phyloP scores from a whole-genome alignment of 2,329 filamentous ascomycete genomes.

The Xylariaceae sp. region DNA sequence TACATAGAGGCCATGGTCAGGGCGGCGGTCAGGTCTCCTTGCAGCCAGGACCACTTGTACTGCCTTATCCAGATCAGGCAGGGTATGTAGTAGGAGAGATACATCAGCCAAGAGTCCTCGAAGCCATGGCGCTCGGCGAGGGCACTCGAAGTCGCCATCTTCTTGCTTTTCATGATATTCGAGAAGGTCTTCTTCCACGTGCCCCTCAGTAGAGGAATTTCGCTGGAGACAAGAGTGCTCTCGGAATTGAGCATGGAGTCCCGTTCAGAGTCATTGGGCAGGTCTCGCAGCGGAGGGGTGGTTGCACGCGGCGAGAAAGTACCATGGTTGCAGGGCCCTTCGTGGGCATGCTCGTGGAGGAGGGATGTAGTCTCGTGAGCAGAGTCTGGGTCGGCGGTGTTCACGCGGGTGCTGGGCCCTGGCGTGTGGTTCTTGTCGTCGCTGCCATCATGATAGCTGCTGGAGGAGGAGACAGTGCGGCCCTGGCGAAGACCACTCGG shows the following conservation, averaged over 20 bases:
- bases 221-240: constrained; percentile 34
- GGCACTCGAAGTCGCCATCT: constrained; percentile 68
- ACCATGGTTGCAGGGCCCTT: constrained; percentile 63
- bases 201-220: constrained; percentile 34
- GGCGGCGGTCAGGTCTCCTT: constrained; percentile 82
- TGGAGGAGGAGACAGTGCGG: constrained; percentile 20
- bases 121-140: constrained; percentile 71
- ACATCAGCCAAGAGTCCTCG: constrained; percentile 72
- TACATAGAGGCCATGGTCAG: constrained; percentile 99
- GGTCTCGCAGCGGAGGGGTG: constrained; percentile 40
- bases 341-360: constrained; percentile 38
- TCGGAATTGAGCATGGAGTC: constrained; percentile 32
- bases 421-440: constrained; percentile 9
- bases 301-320: constrained; percentile 68
- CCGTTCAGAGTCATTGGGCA: constrained; percentile 24
- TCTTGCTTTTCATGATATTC: constrained; percentile 54
- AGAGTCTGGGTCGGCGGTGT: constrained; percentile 10
- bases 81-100: constrained; percentile 89
- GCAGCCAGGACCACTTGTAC: constrained; percentile 76
- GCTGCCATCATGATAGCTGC: constrained; percentile 3
- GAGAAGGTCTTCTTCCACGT: constrained; percentile 48
- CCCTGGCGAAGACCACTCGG: constrained; percentile 31
- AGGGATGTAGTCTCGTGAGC: constrained; percentile 51
- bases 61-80: constrained; percentile 86
- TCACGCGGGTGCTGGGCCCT: constrained; percentile 12